These are phyloP conservation scores for Isabelozyma pseudorhagii DNA, from an alignment of 805 yeast species.

Conservation along the genomic window DNA sequence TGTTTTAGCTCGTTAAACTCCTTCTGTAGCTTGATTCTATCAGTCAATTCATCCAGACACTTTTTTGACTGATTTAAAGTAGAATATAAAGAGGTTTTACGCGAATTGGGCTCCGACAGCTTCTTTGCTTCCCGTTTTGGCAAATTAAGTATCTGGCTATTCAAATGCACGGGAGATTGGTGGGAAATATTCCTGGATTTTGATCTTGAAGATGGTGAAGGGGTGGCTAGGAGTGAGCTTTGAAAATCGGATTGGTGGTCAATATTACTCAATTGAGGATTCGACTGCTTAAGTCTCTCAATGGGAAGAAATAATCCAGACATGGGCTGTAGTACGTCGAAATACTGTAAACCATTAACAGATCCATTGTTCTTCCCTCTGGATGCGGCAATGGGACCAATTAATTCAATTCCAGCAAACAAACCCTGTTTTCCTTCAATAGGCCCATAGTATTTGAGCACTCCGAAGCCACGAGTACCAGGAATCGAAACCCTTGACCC, in stretches of 20 bases:
- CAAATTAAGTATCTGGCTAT: background rate
- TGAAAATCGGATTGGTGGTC: background rate
- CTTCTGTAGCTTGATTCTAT: conserved; percentile 12
- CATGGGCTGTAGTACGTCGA: conserved; percentile 57
- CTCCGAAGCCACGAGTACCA: conserved; percentile 63
- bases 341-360: conserved; percentile 68
- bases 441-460: conserved; percentile 66
- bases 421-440: conserved; percentile 69
- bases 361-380: conserved; percentile 87
- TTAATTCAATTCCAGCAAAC: conserved; percentile 84
- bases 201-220: background rate
- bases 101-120: background rate
- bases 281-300: conserved; percentile 37
- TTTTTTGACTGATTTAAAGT: conserved; percentile 16
- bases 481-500: conserved; percentile 51
- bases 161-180: background rate
- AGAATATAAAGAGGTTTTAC: background rate
- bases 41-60: conserved; percentile 5
- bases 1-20: conserved; percentile 17
- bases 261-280: conserved; percentile 21
- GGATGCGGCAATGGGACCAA: conserved; percentile 53
- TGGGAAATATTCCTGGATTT: background rate
- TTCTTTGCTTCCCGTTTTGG: background rate
- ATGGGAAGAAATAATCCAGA: conserved; percentile 75
- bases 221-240: background rate